phyloP scores from a whole-genome alignment of 176 grass and related monocot genomes.

The Raddia guianensis region DNA sequence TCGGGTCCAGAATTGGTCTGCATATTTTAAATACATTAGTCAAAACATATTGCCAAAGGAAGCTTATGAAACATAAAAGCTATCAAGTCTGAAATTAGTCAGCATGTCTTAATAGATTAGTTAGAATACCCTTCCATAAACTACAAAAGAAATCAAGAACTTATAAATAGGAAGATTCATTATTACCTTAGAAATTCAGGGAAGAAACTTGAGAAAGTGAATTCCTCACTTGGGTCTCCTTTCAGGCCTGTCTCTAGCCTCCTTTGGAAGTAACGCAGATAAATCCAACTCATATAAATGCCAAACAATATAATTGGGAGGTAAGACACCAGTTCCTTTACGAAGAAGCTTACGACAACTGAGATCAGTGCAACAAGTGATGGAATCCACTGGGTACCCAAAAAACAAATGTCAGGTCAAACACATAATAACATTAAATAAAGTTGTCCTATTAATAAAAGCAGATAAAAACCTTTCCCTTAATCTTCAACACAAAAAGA shows the following conservation, averaged over 20 bases:
- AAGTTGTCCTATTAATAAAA: conserved; percentile 18
- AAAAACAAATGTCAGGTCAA: conserved; percentile 37
- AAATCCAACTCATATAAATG: conserved; percentile 97
- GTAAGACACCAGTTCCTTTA: conserved; percentile 67
- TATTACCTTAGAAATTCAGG: conserved; percentile 82
- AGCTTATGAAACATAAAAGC: conserved; percentile 63
- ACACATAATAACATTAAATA: conserved; percentile 18
- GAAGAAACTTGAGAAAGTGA: conserved; percentile 96
- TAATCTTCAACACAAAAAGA: conserved; percentile 78
- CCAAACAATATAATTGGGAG: conserved; percentile 88
- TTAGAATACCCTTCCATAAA: conserved; percentile 12
- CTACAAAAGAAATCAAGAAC: background rate
- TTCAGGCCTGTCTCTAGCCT: conserved; percentile 83
- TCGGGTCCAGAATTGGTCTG: conserved; percentile 80
- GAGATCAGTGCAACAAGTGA: conserved; percentile 70
- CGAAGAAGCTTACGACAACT: conserved; percentile 68
- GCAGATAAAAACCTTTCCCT: conserved; percentile 71
- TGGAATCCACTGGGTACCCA: conserved; percentile 68
- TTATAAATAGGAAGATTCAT: conserved; percentile 7
- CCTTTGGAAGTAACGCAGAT: conserved; percentile 96
- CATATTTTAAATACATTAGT: conserved; percentile 28
- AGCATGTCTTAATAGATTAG: conserved; percentile 28
- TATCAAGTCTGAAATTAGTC: conserved; percentile 65
- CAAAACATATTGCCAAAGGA: conserved; percentile 60
- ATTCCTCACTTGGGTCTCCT: conserved; percentile 96